These are phyloP conservation scores for Penicillium sp. DNA, from an alignment of 2,329 filamentous ascomycete species.

Conservation along the genomic window DNA sequence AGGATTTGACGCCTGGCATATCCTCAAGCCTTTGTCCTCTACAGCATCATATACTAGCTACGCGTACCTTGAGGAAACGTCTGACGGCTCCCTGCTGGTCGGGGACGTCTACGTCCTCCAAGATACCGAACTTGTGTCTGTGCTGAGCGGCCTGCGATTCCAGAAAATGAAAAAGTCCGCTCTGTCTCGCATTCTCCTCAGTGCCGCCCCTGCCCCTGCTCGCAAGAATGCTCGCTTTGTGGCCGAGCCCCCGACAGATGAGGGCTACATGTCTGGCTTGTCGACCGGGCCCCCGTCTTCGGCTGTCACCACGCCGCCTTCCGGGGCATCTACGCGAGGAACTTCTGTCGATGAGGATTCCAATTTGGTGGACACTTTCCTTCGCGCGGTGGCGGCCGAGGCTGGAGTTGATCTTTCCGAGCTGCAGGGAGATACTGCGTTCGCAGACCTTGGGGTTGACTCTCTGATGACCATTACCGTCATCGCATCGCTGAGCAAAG, in stretches of 20 bases:
- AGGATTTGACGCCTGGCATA: slow-evolving; percentile 1
- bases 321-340: too few relatives aligned
- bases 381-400: slow-evolving; percentile 13
- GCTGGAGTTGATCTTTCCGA: slow-evolving; percentile 36
- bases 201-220: too few relatives aligned
- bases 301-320: too few relatives aligned
- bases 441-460: slow-evolving; percentile 37
- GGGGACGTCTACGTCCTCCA: not conserved
- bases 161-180: not conserved
- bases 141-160: not conserved
- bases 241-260: too few relatives aligned
- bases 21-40: not conserved
- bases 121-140: not conserved
- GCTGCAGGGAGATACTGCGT: slow-evolving; percentile 21
- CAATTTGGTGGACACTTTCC: too few relatives aligned
- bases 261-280: too few relatives aligned
- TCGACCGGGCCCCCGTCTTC: too few relatives aligned
- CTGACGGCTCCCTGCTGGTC: not conserved
- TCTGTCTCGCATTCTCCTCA: not conserved
- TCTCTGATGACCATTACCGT: slow-evolving; percentile 36
- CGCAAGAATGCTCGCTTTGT: too few relatives aligned
- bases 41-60: not conserved
- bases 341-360: too few relatives aligned
- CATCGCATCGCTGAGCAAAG: slow-evolving; percentile 33
- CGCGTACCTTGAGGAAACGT: not conserved